phyloP scores from a whole-genome alignment of 2,329 filamentous ascomycete species.

The Phialophora tarda region DNA sequence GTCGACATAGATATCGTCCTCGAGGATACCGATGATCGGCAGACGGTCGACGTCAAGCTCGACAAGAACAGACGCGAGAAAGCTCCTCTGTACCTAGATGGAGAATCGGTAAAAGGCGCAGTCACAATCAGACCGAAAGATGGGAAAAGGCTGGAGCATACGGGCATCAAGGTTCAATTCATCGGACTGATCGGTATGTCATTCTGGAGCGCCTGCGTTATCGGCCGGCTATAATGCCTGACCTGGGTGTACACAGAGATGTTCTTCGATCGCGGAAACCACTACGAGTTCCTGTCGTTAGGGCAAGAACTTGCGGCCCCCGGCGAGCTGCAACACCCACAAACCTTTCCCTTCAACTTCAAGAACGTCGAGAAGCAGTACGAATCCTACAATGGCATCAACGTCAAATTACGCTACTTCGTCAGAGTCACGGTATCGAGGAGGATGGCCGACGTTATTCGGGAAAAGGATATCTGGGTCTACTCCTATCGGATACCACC shows the following conservation, averaged over 20 bases:
- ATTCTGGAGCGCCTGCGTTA: slow-evolving; percentile 19
- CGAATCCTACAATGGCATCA: slow-evolving; percentile 99
- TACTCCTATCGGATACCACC: slow-evolving; percentile 98
- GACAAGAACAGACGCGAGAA: slow-evolving; percentile 98
- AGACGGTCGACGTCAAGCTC: slow-evolving; percentile 96
- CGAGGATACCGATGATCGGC: slow-evolving; percentile 89
- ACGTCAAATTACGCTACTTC: slow-evolving; percentile 98
- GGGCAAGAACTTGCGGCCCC: slow-evolving; percentile 96
- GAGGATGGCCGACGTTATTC: slow-evolving; percentile 96
- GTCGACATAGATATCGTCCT: slow-evolving; percentile 99
- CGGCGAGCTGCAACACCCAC: slow-evolving; percentile 96
- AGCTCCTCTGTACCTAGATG: slow-evolving; percentile 95
- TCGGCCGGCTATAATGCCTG: slow-evolving; percentile 18
- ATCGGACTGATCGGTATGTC: slow-evolving; percentile 89
- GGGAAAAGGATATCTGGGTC: slow-evolving; percentile 99
- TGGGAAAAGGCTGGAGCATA: slow-evolving; percentile 96
- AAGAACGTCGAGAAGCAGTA: slow-evolving; percentile 99
- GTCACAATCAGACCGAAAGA: slow-evolving; percentile 97
- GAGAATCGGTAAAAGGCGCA: slow-evolving; percentile 95
- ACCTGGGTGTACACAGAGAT: slow-evolving; percentile 69
- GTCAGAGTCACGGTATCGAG: slow-evolving; percentile 94
- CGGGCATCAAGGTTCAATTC: slow-evolving; percentile 99
- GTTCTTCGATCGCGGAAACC: slow-evolving; percentile 99
- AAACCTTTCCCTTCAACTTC: slow-evolving; percentile 99
- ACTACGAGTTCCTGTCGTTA: slow-evolving; percentile 97